Base-by-base conservation (phyloP, 140 eudicot species). In the Erigeron philadelphicus region DNA sequence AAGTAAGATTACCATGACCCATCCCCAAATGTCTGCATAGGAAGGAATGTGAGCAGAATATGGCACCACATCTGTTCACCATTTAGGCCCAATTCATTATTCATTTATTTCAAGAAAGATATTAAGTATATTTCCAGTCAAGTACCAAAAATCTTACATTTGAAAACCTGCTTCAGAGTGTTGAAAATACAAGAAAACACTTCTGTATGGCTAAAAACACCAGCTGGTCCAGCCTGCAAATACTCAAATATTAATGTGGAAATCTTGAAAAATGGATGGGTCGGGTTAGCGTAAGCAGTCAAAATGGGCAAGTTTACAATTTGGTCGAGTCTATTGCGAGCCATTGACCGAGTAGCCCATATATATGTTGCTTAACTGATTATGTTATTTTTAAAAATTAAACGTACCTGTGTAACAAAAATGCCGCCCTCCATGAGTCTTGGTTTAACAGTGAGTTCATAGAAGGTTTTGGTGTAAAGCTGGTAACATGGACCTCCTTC, bases 401-500 rank as follows among this genome's bases (percentile, higher is more conserved):
- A 7, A 64, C 8, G 8, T 46, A 92, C 98, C 98, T 92, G 98
- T 54, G 98, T 92, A 11, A 92, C 95, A 77, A 92, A 92, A 75
- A 92, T 81, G 48, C 98, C 98, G 52, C 81, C 79, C 15, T 80
- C 43, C 56, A 8, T 64, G 72, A 92, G 98, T 81, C 76, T 83
- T 49, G 98, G 98, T 77, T 92, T 92, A 64, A 92, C 84, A 69
- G 88, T 92, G 42, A 75, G 78, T 70, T 88, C 77, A 67, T 92
- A 92, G 83, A 92, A 92, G 31, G 89, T 81, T 68, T 92, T 88
- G 23, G 98, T 88, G 56, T 92, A 92, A 66, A 92, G 95, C 59
- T 92, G 93, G 64, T 86, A 88, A 65, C 98, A 92, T 44, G 98
- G 98, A 48, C 98, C 98, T 54, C 98, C 96, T 83, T 92, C 96